phyloP scores from a whole-genome alignment of 345 rosid genomes.

The Physaria fendleri region DNA sequence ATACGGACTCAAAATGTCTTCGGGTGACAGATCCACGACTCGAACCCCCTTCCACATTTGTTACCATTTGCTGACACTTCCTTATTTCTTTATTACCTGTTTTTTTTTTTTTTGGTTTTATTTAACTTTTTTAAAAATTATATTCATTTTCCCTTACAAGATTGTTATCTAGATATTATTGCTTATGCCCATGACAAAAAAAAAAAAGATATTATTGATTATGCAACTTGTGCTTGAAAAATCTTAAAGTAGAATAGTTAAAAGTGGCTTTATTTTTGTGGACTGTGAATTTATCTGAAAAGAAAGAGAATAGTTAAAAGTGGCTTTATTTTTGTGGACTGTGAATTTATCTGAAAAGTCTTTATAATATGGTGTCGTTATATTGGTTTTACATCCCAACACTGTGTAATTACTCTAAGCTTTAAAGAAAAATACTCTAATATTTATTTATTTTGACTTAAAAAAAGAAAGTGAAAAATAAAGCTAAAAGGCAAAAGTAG shows the following conservation, averaged over 20 bases:
- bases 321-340: background rate
- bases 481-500: background rate
- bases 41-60: constrained; percentile 11
- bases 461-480: background rate
- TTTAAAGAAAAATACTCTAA: background rate
- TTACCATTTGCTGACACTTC: background rate
- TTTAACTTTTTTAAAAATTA: background rate
- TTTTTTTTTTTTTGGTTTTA: background rate
- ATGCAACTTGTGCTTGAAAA: constrained; percentile 3
- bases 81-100: background rate
- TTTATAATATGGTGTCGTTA: too few species aligned
- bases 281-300: background rate
- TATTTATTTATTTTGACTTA: too few species aligned
- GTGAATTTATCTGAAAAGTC: background rate
- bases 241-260: background rate
- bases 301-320: background rate
- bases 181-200: too few species aligned
- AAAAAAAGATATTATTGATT: too few species aligned
- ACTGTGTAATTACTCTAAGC: background rate
- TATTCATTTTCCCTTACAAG: background rate
- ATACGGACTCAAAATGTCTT: background rate
- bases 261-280: background rate
- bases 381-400: background rate
- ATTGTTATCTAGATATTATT: constrained; percentile 5
- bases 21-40: constrained; percentile 14